Conservation (phyloP, 306 rosid species). For the Echinosophora koreensis region DNA sequence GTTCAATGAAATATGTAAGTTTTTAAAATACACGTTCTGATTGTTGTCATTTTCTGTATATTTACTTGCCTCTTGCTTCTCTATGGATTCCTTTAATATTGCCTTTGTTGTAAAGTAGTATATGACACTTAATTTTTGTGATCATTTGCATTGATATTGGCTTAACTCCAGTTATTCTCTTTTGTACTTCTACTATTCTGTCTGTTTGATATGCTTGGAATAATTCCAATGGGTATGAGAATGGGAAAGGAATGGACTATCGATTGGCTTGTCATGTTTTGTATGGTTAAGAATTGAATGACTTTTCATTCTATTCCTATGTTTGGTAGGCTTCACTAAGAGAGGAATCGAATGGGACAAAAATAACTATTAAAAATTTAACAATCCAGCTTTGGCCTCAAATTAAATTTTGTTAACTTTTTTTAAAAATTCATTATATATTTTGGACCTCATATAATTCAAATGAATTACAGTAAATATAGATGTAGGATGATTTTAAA, state of each 20-base stretch:
- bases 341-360: not conserved
- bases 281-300: not conserved
- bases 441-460: not conserved
- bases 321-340: not conserved
- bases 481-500: not conserved
- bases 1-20: not conserved
- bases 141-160: not conserved
- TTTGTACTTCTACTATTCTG: not conserved
- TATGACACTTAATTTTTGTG: not conserved
- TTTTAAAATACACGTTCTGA: not conserved
- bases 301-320: not conserved
- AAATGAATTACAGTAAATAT: not conserved
- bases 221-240: not conserved
- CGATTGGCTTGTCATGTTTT: not conserved
- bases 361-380: not conserved
- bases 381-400: not conserved
- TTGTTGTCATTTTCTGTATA: not conserved
- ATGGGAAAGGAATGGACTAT: constrained; percentile 1
- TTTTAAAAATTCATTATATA: not conserved
- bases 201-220: not conserved
- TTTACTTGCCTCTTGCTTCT: not conserved
- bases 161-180: not conserved
- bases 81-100: not conserved
- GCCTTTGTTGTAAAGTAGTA: not conserved
- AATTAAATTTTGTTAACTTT: not conserved